Evolutionary conservation across 2,329 filamentous ascomycete genomes (phyloP), one percentile per base, ranked within the genome.

Genomic region (Aureobasidium sp.): DNA sequence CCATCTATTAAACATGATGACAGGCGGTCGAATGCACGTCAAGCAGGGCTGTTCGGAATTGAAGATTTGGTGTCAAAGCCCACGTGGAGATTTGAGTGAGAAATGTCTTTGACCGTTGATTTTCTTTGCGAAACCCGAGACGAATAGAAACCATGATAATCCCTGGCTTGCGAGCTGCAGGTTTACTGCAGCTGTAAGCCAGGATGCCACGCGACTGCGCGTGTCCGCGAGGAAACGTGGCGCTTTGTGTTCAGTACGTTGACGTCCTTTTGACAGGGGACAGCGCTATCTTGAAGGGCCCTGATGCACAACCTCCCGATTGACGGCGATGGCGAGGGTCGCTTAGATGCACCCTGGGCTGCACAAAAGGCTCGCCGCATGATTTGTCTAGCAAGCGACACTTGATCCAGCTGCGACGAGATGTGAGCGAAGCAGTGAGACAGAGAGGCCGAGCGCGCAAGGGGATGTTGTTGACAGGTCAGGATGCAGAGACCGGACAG

Each of bases 201-300:
- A 58, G 21, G 13, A 58, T 58, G 55, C 55, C 55, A 58, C 55
- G 55, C 55, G 55, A 58, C 55, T 58, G 55, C 43, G 55, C 55
- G 55, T 23, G 33, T 49, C 55, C 43, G 55, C 43, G 43, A 58
- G 43, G 55, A 31, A 58, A 58, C 55, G 55, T 58, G 55, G 55
- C 55, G 55, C 55, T 40, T 46, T 58, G 55, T 58, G 55, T 58
- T 58, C 43, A 33, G 2, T 31, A 58, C 40, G 43, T 27, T 31
- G 55, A 58, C 55, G 42, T 58, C 55, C 33, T 38, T 38, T 58
- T 58, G 55, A 58, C 55, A 58, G 21, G 55, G 43, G 43, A 58
- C 31, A 35, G 38, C 37, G 40, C 29, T 35, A 42, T 35, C 27
- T 21, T 37, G n/a, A 33, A 29, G 47, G 50, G 37, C 37, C 23